A percentile compares a stretch with the other conserved stretches of the same genome.
Evolutionary conservation across 1,284 basidiomycete species (phyloP).

Genomic region (Ceratobasidium sp.): DNA sequence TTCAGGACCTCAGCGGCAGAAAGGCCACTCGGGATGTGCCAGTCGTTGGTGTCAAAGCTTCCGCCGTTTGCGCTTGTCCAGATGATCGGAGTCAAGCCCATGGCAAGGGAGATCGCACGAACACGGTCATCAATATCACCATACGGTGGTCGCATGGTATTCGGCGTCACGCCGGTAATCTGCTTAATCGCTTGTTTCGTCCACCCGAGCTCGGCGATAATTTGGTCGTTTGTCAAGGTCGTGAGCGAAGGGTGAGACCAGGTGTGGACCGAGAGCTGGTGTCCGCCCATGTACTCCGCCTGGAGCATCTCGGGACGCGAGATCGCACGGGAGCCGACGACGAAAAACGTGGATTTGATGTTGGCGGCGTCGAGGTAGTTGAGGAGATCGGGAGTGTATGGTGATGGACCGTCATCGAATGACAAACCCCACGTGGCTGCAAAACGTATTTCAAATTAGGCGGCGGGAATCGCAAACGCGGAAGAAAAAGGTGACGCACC

Average conservation of each 20-base stretch:
- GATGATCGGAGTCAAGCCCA: slow-evolving; percentile 59
- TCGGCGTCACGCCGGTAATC: slow-evolving; percentile 53
- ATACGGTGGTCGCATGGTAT: slow-evolving; percentile 56
- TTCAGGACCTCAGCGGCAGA: slow-evolving; percentile 43
- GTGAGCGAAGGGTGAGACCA: slow-evolving; percentile 54
- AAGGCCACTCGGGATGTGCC: slow-evolving; percentile 49
- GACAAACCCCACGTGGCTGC: slow-evolving; percentile 40
- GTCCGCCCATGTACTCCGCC: slow-evolving; percentile 53
- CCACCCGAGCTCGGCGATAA: slow-evolving; percentile 67
- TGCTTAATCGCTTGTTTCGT: slow-evolving; percentile 60
- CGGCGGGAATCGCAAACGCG: neutral
- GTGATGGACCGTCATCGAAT: slow-evolving; percentile 67
- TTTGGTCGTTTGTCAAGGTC: slow-evolving; percentile 65
- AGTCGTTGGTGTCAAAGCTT: slow-evolving; percentile 52
- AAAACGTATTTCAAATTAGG: neutral
- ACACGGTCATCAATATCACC: slow-evolving; percentile 66
- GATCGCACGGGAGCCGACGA: slow-evolving; percentile 65
- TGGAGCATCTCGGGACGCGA: slow-evolving; percentile 52
- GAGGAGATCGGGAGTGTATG: slow-evolving; percentile 63
- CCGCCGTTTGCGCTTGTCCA: slow-evolving; percentile 56
- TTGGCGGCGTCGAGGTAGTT: slow-evolving; percentile 64
- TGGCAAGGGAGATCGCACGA: slow-evolving; percentile 62
- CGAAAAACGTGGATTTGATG: slow-evolving; percentile 69
- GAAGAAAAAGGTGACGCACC: slow-evolving; percentile 60
- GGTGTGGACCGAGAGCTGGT: slow-evolving; percentile 62